Percentiles rank a stretch among this genome's conserved stretches.
These are phyloP conservation scores for Magnolia changhungtana DNA, from an alignment of 164 flowering plant species.

Conservation along the genomic window DNA sequence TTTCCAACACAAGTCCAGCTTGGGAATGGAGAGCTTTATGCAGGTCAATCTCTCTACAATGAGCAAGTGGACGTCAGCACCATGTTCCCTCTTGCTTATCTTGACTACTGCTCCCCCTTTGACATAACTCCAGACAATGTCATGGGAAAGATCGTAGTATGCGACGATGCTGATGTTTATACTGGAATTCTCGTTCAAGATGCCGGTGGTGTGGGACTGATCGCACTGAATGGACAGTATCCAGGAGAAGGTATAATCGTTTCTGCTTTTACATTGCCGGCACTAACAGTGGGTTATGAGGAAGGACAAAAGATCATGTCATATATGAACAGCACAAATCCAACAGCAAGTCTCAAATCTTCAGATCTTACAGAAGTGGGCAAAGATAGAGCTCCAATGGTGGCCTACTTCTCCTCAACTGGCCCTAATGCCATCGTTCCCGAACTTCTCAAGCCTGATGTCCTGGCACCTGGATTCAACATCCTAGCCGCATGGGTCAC, in stretches of 20 bases:
- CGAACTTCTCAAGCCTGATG: slow-evolving; percentile 8
- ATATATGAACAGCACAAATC: not conserved
- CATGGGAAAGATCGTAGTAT: slow-evolving; percentile 11
- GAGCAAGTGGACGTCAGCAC: not conserved
- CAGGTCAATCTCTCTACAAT: slow-evolving; percentile 3
- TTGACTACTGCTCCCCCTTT: not conserved
- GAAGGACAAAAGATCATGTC: not conserved
- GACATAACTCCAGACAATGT: slow-evolving; percentile 6
- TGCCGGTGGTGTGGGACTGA: slow-evolving; percentile 13
- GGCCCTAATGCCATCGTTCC: slow-evolving; percentile 7
- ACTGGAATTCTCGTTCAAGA: not conserved
- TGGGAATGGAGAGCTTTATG: slow-evolving; percentile 2
- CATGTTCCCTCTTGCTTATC: not conserved
- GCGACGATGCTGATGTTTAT: not conserved
- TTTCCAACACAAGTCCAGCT: not conserved
- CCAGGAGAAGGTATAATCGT: not conserved
- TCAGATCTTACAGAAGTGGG: not conserved
- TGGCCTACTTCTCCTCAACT: slow-evolving; percentile 8
- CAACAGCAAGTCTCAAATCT: slow-evolving; percentile 2
- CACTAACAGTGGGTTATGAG: not conserved
- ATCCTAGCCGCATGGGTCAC: slow-evolving; percentile 10
- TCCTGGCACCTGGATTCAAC: slow-evolving; percentile 10
- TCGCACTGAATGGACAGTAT: not conserved
- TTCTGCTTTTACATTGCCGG: not conserved
- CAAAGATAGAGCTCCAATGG: not conserved